phyloP scores from a whole-genome alignment of 345 rosid species.

The Salix exigua region DNA sequence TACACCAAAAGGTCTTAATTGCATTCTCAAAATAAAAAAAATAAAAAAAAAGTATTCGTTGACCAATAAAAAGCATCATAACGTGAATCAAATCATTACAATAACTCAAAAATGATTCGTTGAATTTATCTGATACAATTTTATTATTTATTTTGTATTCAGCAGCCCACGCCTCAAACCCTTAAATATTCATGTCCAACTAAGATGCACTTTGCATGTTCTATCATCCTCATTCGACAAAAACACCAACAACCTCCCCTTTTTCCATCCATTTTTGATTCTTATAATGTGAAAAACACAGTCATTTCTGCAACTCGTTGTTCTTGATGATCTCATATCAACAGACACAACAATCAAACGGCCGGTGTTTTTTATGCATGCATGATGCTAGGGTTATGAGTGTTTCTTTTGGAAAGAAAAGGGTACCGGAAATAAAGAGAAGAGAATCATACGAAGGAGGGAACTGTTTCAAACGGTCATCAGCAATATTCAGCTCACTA shows the following conservation, averaged over 20 bases:
- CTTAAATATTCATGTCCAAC: constrained; percentile 19
- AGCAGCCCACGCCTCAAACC: not conserved
- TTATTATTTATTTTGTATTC: constrained; percentile 13
- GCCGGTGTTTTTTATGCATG: not conserved
- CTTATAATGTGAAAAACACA: not conserved
- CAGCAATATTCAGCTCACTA: constrained; percentile 14
- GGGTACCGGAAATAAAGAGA: constrained; percentile 4
- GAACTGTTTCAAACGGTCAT: constrained; percentile 38
- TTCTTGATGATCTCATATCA: constrained; percentile 10
- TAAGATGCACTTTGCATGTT: constrained; percentile 9
- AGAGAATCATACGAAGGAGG: constrained; percentile 31
- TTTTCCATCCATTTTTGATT: not conserved
- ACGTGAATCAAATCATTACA: not conserved
- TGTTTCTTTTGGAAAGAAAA: constrained; percentile 16
- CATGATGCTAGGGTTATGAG: constrained; percentile 7
- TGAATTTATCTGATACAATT: not conserved
- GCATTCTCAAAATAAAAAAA: not conserved
- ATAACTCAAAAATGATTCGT: not conserved
- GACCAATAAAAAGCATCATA: not conserved
- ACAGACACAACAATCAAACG: constrained; percentile 13
- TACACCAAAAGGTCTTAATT: not conserved
- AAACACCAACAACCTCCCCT: not conserved
- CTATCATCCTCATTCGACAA: not conserved
- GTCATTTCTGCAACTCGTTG: constrained; percentile 9
- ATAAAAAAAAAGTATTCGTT: not conserved